phyloP scores from a whole-genome alignment of 2,329 filamentous ascomycete genomes.

The Ceratocystis harringtonii region DNA sequence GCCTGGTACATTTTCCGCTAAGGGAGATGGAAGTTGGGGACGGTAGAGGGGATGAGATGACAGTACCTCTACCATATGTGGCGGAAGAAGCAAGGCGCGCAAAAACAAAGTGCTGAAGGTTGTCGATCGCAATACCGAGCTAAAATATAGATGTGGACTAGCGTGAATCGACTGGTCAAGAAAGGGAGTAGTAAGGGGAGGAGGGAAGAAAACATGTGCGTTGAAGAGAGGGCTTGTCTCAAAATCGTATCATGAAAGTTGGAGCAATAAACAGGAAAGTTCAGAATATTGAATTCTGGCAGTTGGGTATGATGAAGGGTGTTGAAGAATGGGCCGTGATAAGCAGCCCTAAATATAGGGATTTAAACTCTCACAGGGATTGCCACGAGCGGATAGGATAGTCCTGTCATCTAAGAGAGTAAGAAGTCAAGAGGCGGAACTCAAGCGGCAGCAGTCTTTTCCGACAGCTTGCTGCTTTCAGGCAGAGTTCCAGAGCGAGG shows the following conservation, averaged over 20 bases:
- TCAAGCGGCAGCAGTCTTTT: constrained; percentile 15
- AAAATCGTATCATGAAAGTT: background rate
- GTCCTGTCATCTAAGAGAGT: background rate
- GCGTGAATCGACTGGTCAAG: background rate
- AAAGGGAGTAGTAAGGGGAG: constrained; percentile 3
- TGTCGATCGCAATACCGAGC: constrained; percentile 1
- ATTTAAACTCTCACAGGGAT: background rate
- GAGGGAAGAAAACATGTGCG: constrained; percentile 1
- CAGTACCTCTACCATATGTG: background rate
- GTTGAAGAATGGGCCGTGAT: background rate
- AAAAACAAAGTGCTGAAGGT: too few species aligned
- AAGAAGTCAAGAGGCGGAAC: background rate
- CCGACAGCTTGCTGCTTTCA: constrained; percentile 24
- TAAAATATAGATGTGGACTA: background rate
- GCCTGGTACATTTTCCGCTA: background rate
- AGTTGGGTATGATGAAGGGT: background rate
- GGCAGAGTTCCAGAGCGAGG: constrained; percentile 29
- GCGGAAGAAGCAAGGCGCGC: background rate
- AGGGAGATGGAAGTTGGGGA: background rate
- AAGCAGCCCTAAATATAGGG: background rate
- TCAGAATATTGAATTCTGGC: background rate
- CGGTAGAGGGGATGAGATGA: background rate
- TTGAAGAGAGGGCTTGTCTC: background rate
- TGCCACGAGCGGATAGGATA: background rate
- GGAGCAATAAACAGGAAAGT: background rate